Percentiles rank a stretch among this genome's conserved stretches.
Evolutionary conservation across 2,329 filamentous ascomycete genomes (phyloP).

Genomic region (Fusarium kyushuense): DNA sequence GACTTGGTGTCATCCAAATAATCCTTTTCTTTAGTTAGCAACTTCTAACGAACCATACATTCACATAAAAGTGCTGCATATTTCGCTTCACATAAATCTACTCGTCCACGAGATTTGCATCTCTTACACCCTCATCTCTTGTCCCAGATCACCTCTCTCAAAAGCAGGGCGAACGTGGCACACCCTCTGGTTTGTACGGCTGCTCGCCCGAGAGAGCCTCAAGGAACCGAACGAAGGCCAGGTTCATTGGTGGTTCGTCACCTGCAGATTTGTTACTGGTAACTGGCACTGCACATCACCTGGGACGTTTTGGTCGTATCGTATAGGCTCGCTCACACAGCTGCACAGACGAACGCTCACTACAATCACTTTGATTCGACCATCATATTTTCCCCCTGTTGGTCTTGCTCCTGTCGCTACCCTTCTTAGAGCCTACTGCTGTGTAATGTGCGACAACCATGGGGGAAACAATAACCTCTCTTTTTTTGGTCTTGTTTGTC

Average conservation of each 20-base stretch:
- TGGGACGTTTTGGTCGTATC: conserved; percentile 27
- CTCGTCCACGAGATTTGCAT: conserved; percentile 38
- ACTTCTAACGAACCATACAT: conserved; percentile 26
- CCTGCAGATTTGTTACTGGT: conserved; percentile 4
- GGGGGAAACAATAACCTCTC: conserved; percentile 31
- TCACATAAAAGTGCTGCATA: conserved; percentile 16
- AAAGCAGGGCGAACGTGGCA: conserved; percentile 47
- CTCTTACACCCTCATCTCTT: conserved; percentile 38
- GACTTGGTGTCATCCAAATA: conserved; percentile 6
- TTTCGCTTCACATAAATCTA: conserved; percentile 44
- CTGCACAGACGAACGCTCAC: conserved; percentile 30
- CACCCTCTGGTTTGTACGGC: conserved; percentile 8
- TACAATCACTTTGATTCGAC: conserved; percentile 28
- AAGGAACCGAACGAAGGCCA: conserved; percentile 24
- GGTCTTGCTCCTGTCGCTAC: conserved; percentile 24
- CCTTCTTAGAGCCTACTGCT: conserved; percentile 24
- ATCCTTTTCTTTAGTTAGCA: neutral
- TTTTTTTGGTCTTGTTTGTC: conserved; percentile 25
- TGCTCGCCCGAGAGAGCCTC: conserved; percentile 40
- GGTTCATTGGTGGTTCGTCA: conserved; percentile 23
- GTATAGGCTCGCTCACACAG: conserved; percentile 23
- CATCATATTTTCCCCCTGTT: conserved; percentile 21
- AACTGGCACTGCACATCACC: conserved; percentile 21
- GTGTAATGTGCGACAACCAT: conserved; percentile 43
- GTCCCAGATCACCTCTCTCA: conserved; percentile 26